Conservation (phyloP, 2,329 filamentous ascomycete species). For the Paramyrothecium sp. region DNA sequence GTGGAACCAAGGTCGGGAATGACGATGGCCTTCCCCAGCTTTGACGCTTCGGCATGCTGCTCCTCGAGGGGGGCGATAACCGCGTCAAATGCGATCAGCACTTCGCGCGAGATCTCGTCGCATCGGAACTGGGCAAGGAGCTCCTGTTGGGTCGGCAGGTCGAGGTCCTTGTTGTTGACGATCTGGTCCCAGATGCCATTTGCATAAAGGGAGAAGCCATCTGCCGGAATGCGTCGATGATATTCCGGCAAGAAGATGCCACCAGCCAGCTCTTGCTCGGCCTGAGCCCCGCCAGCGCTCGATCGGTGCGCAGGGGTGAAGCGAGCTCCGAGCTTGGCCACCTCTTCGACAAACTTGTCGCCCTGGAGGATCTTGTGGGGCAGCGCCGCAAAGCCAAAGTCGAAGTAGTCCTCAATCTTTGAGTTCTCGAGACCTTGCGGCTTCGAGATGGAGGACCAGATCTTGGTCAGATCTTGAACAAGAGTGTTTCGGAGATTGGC, state of each 20-base stretch:
- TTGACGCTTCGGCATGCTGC: slow-evolving; percentile 72
- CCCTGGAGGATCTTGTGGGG: slow-evolving; percentile 97
- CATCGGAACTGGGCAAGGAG: slow-evolving; percentile 95
- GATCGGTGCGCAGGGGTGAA: slow-evolving; percentile 82
- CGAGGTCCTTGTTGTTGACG: slow-evolving; percentile 96
- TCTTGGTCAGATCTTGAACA: slow-evolving; percentile 83
- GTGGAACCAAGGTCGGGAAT: slow-evolving; percentile 71
- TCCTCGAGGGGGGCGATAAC: slow-evolving; percentile 83
- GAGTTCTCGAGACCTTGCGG: slow-evolving; percentile 85
- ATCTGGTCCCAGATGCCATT: slow-evolving; percentile 98
- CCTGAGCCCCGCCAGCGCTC: slow-evolving; percentile 56
- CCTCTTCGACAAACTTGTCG: slow-evolving; percentile 82
- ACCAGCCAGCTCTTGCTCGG: slow-evolving; percentile 72
- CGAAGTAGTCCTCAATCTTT: slow-evolving; percentile 94
- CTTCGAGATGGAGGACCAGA: slow-evolving; percentile 93
- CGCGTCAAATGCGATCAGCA: slow-evolving; percentile 78
- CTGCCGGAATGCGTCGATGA: slow-evolving; percentile 91
- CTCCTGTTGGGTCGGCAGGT: slow-evolving; percentile 95
- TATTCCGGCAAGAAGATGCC: slow-evolving; percentile 92
- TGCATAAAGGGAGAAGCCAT: slow-evolving; percentile 94
- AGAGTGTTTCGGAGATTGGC: slow-evolving; percentile 87
- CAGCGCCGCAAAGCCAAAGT: slow-evolving; percentile 93
- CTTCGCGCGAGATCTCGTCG: slow-evolving; percentile 92
- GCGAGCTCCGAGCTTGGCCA: slow-evolving; percentile 73
- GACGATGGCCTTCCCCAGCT: slow-evolving; percentile 70